A percentile compares a stretch with the other conserved stretches of the same genome.
These are phyloP conservation scores for Cenchrus americanus DNA, from an alignment of 176 grass and related monocot genomes.

Conservation along the genomic window DNA sequence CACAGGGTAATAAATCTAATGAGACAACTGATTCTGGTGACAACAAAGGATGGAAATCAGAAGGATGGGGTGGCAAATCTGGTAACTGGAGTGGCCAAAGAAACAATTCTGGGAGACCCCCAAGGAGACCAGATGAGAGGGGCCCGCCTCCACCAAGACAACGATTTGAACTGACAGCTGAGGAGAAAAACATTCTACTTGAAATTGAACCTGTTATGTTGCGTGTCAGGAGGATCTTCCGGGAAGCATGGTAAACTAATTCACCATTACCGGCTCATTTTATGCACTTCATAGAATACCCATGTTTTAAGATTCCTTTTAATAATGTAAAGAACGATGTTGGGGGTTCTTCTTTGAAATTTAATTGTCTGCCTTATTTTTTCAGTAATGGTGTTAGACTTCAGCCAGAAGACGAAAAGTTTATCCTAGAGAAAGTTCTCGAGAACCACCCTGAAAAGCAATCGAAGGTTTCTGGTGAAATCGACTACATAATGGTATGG, in stretches of 20 bases:
- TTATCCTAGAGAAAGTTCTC: conserved; percentile 74
- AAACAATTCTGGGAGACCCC: conserved; percentile 51
- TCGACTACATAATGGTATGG: conserved; percentile 80
- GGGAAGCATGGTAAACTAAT: conserved; percentile 65
- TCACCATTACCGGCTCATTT: conserved; percentile 38
- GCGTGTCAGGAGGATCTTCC: conserved; percentile 69
- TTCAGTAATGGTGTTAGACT: conserved; percentile 67
- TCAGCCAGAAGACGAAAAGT: conserved; percentile 68
- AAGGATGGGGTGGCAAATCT: conserved; percentile 69
- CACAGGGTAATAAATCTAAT: conserved; percentile 44
- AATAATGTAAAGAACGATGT: not conserved
- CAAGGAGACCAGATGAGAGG: conserved; percentile 57
- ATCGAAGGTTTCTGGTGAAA: conserved; percentile 62
- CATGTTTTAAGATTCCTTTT: conserved; percentile 5
- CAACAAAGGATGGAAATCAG: conserved; percentile 66
- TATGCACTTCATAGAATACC: conserved; percentile 7
- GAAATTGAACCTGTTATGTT: conserved; percentile 70
- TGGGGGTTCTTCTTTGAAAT: not conserved
- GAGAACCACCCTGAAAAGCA: conserved; percentile 84
- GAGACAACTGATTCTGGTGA: conserved; percentile 39
- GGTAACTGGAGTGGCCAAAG: conserved; percentile 56
- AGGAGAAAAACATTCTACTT: conserved; percentile 74
- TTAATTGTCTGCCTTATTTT: conserved; percentile 36
- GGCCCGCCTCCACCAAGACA: conserved; percentile 46
- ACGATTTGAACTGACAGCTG: conserved; percentile 60